A percentile compares a stretch with the other conserved stretches of the same genome.
Evolutionary conservation across 768 basidiomycete genomes (phyloP).

Genomic region (Coprinellus micaceus): DNA sequence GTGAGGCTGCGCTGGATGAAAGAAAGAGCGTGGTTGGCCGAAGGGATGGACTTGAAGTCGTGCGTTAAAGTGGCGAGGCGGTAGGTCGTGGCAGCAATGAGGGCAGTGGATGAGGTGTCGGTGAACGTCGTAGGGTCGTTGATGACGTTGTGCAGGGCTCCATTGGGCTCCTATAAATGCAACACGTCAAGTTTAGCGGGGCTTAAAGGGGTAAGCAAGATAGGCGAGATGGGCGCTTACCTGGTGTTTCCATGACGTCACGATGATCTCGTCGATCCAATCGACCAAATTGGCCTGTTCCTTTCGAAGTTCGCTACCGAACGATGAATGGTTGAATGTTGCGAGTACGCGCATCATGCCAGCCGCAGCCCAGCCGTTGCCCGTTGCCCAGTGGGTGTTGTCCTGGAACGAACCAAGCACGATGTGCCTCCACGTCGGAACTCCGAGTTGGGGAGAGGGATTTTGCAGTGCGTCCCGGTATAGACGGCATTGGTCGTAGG

Average conservation of each 20-base stretch:
- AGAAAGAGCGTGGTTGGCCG: conserved; percentile 38
- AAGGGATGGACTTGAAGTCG: conserved; percentile 31
- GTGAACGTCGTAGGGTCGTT: conserved; percentile 46
- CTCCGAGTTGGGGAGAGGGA: conserved; percentile 40
- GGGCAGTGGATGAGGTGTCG: conserved; percentile 53
- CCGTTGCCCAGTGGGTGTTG: conserved; percentile 55
- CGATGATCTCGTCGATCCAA: conserved; percentile 56
- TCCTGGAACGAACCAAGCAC: conserved; percentile 44
- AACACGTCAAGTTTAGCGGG: neutral
- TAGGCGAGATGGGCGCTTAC: conserved; percentile 27
- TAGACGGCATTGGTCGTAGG: conserved; percentile 54
- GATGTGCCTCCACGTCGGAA: conserved; percentile 65
- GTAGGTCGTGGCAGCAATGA: conserved; percentile 55
- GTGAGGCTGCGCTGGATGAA: conserved; percentile 37
- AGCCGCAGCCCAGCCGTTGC: conserved; percentile 68
- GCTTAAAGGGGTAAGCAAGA: neutral
- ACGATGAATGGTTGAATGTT: conserved; percentile 46
- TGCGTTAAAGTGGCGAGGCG: conserved; percentile 45
- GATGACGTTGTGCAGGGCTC: conserved; percentile 51
- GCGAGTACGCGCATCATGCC: conserved; percentile 59
- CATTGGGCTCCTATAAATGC: conserved; percentile 33
- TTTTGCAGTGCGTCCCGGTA: conserved; percentile 55
- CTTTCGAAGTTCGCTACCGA: conserved; percentile 29
- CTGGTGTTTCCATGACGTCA: conserved; percentile 40
- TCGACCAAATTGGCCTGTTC: conserved; percentile 42